Evolutionary conservation across 2,329 filamentous ascomycete species (phyloP).

Genomic region (Alternaria atra): DNA sequence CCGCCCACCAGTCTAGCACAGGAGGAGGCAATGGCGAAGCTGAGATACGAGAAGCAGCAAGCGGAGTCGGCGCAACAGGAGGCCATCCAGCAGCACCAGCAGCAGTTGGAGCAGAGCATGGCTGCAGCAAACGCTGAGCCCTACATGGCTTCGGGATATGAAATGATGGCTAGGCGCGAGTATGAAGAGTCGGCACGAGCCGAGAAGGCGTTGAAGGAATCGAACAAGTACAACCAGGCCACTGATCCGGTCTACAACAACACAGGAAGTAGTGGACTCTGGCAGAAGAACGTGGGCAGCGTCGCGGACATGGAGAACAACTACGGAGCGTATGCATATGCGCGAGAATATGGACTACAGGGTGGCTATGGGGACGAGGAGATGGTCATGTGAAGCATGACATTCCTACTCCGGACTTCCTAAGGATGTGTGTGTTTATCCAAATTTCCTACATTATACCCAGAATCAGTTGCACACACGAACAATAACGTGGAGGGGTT

Average conservation of each 20-base stretch:
- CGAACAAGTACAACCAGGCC: constrained; percentile 62
- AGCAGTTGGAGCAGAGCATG: constrained; percentile 43
- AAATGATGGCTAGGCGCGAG: constrained; percentile 71
- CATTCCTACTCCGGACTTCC: background rate
- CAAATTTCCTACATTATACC: constrained; percentile 9
- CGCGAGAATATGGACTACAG: constrained; percentile 59
- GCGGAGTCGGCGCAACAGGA: constrained; percentile 37
- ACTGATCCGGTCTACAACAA: constrained; percentile 74
- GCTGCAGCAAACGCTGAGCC: constrained; percentile 67
- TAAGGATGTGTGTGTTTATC: background rate
- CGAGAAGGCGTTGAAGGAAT: constrained; percentile 40
- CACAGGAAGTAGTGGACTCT: constrained; percentile 52
- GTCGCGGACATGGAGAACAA: constrained; percentile 69
- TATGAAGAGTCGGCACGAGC: constrained; percentile 62
- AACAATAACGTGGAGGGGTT: background rate
- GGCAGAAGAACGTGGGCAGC: constrained; percentile 57
- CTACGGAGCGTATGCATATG: constrained; percentile 70
- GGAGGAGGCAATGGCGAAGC: constrained; percentile 64
- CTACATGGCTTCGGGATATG: constrained; percentile 86
- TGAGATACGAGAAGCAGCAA: constrained; percentile 66
- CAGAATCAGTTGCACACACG: constrained; percentile 3
- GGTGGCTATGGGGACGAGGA: constrained; percentile 47
- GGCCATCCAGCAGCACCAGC: constrained; percentile 39
- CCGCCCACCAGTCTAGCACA: constrained; percentile 63
- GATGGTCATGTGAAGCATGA: constrained; percentile 50